Evolutionary conservation across 805 yeast species (phyloP).

Genomic region (Spathaspora hagerdaliae): DNA sequence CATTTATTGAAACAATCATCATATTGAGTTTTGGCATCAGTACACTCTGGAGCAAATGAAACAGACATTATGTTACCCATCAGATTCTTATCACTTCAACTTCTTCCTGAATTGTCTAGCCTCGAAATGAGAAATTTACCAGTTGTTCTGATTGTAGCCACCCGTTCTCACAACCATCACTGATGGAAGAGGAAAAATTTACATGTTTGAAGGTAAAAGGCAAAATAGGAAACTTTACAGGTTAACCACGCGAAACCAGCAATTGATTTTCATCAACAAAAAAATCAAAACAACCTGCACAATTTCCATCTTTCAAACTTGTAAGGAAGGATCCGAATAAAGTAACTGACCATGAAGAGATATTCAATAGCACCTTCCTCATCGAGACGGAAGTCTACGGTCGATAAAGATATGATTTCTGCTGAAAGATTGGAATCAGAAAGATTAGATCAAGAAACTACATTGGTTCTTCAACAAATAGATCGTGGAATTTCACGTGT

Average conservation of each 20-base stretch:
- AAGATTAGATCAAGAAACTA: slow-evolving; percentile 73
- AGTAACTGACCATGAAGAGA: slow-evolving; percentile 7
- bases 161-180: too few relatives aligned
- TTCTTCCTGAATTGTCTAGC: not conserved
- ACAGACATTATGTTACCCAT: slow-evolving; percentile 50
- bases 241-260: too few relatives aligned
- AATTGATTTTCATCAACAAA: too few relatives aligned
- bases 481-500: slow-evolving; percentile 70
- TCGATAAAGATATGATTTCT: slow-evolving; percentile 8
- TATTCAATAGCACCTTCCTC: slow-evolving; percentile 32
- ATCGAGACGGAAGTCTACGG: slow-evolving; percentile 27
- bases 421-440: slow-evolving; percentile 44
- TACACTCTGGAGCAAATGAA: slow-evolving; percentile 96
- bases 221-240: too few relatives aligned
- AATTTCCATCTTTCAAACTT: too few relatives aligned
- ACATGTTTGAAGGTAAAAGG: too few relatives aligned
- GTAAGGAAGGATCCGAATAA: too few relatives aligned
- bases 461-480: slow-evolving; percentile 71
- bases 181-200: too few relatives aligned
- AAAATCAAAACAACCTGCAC: too few relatives aligned
- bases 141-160: too few relatives aligned
- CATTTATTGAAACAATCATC: slow-evolving; percentile 93
- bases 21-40: slow-evolving; percentile 76
- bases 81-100: not conserved
- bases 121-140: too few relatives aligned